phyloP scores from a whole-genome alignment of 2,329 filamentous ascomycete species.

The Sporothrix phasma region DNA sequence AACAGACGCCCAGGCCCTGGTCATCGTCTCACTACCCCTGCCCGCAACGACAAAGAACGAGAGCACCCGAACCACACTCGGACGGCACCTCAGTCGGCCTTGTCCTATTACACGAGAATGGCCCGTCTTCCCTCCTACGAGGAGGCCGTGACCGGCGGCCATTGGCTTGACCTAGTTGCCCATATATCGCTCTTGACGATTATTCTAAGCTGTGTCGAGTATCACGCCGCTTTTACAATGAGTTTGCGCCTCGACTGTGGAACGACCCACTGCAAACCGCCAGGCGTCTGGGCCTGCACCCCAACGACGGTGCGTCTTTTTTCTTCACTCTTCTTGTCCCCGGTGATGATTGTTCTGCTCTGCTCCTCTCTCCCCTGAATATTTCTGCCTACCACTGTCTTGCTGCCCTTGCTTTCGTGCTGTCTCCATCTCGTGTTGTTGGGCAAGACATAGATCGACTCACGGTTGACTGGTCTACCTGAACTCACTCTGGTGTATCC shows the following conservation, averaged over 20 bases:
- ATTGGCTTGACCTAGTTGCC: conserved; percentile 43
- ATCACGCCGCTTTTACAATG: conserved; percentile 34
- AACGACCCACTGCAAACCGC: conserved; percentile 36
- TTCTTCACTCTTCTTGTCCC: too few relatives aligned
- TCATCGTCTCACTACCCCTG: not conserved
- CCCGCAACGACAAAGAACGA: not conserved
- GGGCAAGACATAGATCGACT: not conserved
- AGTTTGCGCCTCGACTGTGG: conserved; percentile 46
- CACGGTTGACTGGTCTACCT: not conserved
- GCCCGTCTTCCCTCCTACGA: conserved; percentile 42
- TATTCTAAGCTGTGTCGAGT: conserved; percentile 41
- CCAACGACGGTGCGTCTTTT: conserved; percentile 25
- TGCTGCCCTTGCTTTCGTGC: not conserved
- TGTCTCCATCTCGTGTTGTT: not conserved
- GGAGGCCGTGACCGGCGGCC: conserved; percentile 35
- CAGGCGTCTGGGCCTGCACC: conserved; percentile 32
- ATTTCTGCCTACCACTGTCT: not conserved
- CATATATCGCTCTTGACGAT: conserved; percentile 33
- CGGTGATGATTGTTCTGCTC: too few relatives aligned
- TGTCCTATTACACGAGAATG: conserved; percentile 20
- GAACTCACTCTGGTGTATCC: not conserved
- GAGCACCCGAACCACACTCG: not conserved
- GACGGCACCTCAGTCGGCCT: not conserved
- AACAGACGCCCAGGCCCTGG: not conserved
- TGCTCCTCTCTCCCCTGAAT: too few relatives aligned